Conservation (phyloP, 163 green algal genomes). For the Chlorella variabilis region DNA sequence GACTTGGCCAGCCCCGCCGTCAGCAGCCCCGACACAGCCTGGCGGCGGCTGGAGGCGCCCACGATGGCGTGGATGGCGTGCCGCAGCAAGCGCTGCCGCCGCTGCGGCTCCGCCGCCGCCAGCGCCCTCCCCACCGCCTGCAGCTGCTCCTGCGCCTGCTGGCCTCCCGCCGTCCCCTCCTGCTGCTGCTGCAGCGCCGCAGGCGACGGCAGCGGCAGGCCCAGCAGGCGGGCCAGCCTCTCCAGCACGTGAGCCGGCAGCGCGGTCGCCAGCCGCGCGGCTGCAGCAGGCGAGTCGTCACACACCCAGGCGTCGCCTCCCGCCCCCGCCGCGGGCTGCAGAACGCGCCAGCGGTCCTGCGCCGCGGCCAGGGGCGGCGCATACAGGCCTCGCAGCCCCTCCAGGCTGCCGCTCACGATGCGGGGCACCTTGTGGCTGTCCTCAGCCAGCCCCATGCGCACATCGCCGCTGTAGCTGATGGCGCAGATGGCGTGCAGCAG, state of each 20-base stretch:
- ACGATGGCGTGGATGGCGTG: constrained; percentile 35
- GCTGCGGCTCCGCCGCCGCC: not conserved
- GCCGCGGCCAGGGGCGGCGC: constrained; percentile 3
- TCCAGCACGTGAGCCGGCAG: constrained; percentile 15
- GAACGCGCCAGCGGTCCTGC: constrained; percentile 6
- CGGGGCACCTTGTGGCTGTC: constrained; percentile 75
- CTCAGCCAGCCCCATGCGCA: constrained; percentile 85
- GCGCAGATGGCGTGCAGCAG: constrained; percentile 67
- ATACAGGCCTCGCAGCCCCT: constrained; percentile 31
- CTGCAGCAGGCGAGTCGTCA: not conserved
- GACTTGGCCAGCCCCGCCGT: constrained; percentile 55
- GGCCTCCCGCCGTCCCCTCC: not conserved
- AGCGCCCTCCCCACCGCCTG: not conserved
- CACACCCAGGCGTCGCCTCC: not conserved
- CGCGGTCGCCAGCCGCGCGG: not conserved
- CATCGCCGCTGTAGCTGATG: constrained; percentile 84
- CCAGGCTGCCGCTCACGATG: constrained; percentile 49
- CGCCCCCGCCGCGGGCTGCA: not conserved
- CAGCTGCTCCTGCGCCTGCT: not conserved
- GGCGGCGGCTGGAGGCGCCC: constrained; percentile 44
- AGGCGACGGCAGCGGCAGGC: not conserved
- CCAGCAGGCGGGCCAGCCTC: not conserved
- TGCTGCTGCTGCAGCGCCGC: not conserved
- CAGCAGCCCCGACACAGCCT: constrained; percentile 51
- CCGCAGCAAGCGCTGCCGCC: constrained; percentile 17